Evolutionary conservation across 177 flowering plant genomes (phyloP).

Genomic region (Vitis hybrid): DNA sequence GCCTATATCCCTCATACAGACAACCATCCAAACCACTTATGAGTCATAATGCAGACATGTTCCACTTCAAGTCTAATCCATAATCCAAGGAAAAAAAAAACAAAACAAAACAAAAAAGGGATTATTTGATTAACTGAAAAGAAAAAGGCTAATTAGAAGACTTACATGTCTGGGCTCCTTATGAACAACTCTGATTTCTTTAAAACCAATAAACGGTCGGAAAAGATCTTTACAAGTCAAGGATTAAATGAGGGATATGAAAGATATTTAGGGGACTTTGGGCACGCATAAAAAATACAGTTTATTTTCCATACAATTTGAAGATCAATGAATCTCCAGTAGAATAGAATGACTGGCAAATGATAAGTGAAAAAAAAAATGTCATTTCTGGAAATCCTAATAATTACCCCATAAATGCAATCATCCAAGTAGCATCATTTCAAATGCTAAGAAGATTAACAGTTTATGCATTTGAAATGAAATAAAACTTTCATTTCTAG

Average conservation of each 20-base stretch:
- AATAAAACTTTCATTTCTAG: not conserved
- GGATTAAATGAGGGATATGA: conserved; percentile 16
- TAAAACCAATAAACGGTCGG: conserved; percentile 58
- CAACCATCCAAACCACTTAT: too few relatives aligned
- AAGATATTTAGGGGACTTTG: not conserved
- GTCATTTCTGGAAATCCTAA: not conserved
- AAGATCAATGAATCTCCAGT: not conserved
- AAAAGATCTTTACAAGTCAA: conserved; percentile 47
- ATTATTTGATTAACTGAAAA: not conserved
- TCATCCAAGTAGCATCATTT: not conserved
- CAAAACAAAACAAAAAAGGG: not conserved
- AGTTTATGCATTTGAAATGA: not conserved
- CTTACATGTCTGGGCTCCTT: conserved; percentile 63
- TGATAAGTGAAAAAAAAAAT: not conserved
- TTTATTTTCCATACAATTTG: not conserved
- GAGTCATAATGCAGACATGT: too few relatives aligned
- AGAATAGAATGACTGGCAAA: not conserved
- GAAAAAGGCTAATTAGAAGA: conserved; percentile 3
- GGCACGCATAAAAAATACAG: not conserved
- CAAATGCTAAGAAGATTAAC: not conserved
- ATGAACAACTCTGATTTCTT: conserved; percentile 50
- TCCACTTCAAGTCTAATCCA: too few relatives aligned
- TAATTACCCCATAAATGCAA: not conserved
- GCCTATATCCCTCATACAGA: too few relatives aligned
- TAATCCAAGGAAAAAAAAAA: too few relatives aligned